Conservation (phyloP, 352 stramenopile species). For the Sclerospora graminicola region DNA sequence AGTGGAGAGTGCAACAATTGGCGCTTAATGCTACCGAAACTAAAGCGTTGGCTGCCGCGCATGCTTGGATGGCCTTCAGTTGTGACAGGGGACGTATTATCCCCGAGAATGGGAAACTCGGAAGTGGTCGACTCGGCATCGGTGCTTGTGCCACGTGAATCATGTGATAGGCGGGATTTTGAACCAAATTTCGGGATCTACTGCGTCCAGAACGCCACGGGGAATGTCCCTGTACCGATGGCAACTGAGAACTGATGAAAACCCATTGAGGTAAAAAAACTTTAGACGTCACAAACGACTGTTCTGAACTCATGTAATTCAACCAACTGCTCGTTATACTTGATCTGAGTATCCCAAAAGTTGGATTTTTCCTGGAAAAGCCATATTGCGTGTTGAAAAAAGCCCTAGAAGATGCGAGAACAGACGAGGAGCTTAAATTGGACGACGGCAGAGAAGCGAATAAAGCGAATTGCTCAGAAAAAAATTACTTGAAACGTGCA, state of each 20-base stretch:
- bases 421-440: too few species aligned
- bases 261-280: background rate
- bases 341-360: background rate
- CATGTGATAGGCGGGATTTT: slow-evolving; percentile 7
- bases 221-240: too few species aligned
- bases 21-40: slow-evolving; percentile 12
- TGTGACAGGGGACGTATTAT: slow-evolving; percentile 19
- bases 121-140: slow-evolving; percentile 15
- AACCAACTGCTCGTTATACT: slow-evolving; percentile 7
- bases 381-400: slow-evolving; percentile 6
- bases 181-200: background rate
- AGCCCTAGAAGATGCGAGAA: too few species aligned
- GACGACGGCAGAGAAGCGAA: too few species aligned
- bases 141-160: slow-evolving; percentile 7
- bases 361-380: slow-evolving; percentile 9
- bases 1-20: slow-evolving; percentile 16
- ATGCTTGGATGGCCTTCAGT: slow-evolving; percentile 17
- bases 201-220: too few species aligned
- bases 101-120: slow-evolving; percentile 24
- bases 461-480: too few species aligned
- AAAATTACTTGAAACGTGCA: too few species aligned
- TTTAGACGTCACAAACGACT: background rate
- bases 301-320: slow-evolving; percentile 7
- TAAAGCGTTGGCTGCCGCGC: slow-evolving; percentile 12
- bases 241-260: slow-evolving; percentile 7